Evolutionary conservation across 2,329 filamentous ascomycete genomes (phyloP).

Genomic region (Cercospora beticola): DNA sequence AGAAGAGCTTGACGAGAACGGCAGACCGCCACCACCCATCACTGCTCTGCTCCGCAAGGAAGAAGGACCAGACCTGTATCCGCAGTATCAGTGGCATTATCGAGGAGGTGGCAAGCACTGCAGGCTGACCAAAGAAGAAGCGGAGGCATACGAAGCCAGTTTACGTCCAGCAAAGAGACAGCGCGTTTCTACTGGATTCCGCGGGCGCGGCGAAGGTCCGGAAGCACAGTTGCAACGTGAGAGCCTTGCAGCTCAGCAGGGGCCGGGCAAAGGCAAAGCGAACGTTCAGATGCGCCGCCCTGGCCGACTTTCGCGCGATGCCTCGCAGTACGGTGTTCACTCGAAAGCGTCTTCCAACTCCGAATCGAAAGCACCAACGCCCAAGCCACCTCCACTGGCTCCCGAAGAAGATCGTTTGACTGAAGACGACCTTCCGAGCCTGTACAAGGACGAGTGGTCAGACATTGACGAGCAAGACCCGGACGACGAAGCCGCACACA

Average conservation of each 20-base stretch:
- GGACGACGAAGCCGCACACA: constrained; percentile 41
- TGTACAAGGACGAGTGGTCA: constrained; percentile 31
- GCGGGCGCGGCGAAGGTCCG: constrained; percentile 20
- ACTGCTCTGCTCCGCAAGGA: constrained; percentile 31
- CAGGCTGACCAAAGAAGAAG: constrained; percentile 30
- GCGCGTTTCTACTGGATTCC: constrained; percentile 10
- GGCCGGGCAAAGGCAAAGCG: constrained; percentile 10
- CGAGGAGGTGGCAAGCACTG: constrained; percentile 39
- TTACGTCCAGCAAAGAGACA: constrained; percentile 14
- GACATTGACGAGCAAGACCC: constrained; percentile 28
- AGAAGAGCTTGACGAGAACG: constrained; percentile 22
- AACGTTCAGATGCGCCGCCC: constrained; percentile 9
- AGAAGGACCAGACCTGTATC: constrained; percentile 37
- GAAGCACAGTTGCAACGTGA: constrained; percentile 30
- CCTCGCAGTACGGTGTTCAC: not conserved
- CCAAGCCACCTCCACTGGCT: constrained; percentile 34
- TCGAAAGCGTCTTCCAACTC: constrained; percentile 23
- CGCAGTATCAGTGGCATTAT: constrained; percentile 34
- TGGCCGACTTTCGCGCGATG: constrained; percentile 15
- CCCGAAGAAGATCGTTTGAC: constrained; percentile 36
- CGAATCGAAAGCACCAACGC: constrained; percentile 34
- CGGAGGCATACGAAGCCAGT: constrained; percentile 15
- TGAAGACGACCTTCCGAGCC: constrained; percentile 33
- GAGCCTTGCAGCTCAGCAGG: constrained; percentile 19
- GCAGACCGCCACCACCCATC: constrained; percentile 22